These are phyloP conservation scores for Pseudocercospora fijiensis DNA, from an alignment of 2,329 filamentous ascomycete genomes.

Conservation along the genomic window DNA sequence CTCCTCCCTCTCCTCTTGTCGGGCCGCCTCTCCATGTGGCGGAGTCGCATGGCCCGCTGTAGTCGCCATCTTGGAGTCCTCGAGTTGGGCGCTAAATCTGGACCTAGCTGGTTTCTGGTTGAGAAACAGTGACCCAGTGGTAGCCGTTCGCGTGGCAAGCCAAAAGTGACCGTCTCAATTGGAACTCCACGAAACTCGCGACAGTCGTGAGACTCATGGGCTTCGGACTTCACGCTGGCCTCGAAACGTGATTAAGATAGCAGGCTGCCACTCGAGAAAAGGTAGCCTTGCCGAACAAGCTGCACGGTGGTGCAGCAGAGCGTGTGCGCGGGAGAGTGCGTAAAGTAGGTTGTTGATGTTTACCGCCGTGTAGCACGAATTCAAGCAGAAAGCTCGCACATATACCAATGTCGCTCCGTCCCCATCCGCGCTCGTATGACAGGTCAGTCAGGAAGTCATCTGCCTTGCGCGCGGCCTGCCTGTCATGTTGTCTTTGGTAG, in stretches of 20 bases:
- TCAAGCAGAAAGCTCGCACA: neutral
- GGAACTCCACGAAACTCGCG: neutral
- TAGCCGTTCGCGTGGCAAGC: neutral
- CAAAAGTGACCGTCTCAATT: neutral
- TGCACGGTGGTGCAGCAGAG: neutral
- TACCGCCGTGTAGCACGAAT: conserved; percentile 1
- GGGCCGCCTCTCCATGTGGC: conserved; percentile 9
- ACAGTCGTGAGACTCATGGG: neutral
- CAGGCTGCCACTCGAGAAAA: neutral
- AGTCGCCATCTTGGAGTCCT: neutral
- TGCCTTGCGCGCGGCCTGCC: neutral
- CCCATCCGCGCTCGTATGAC: conserved; percentile 5
- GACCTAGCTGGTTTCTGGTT: neutral
- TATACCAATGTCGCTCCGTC: conserved; percentile 1
- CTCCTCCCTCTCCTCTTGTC: conserved; percentile 14
- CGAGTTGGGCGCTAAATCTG: neutral
- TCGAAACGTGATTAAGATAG: neutral
- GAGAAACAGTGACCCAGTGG: neutral
- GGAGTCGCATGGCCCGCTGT: conserved; percentile 6
- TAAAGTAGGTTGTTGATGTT: neutral
- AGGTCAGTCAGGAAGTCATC: conserved; percentile 2
- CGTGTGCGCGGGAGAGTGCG: neutral
- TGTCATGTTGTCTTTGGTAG: neutral
- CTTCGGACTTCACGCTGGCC: neutral
- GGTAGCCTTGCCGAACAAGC: neutral